Conservation (phyloP, 192 early-diverging fungal genomes). For the Funneliformis geosporum region DNA sequence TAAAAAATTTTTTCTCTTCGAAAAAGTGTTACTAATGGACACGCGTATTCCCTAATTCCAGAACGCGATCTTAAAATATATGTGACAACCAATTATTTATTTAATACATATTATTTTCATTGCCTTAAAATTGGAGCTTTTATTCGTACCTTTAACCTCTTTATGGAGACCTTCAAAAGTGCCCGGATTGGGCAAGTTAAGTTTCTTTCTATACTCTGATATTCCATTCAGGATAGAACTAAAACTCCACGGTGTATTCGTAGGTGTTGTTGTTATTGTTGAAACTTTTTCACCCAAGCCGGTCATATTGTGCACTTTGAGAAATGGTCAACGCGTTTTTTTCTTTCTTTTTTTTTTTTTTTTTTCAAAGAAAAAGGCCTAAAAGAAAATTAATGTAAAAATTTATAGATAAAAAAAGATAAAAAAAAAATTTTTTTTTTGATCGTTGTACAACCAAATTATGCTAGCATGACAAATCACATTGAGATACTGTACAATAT, state of each 20-base stretch:
- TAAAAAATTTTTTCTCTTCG: background rate
- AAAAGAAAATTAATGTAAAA: too few species aligned
- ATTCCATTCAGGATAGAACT: slow-evolving; percentile 17
- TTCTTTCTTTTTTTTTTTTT: background rate
- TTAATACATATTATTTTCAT: background rate
- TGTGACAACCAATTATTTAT: background rate
- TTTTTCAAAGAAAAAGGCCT: too few species aligned
- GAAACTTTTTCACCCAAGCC: slow-evolving; percentile 28
- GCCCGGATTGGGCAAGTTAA: slow-evolving; percentile 79
- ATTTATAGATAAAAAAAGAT: too few species aligned
- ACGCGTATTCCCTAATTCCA: slow-evolving; percentile 3
- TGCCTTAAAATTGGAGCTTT: background rate
- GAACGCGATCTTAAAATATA: background rate
- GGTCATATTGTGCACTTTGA: slow-evolving; percentile 13
- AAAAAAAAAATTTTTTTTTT: too few species aligned
- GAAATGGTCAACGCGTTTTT: slow-evolving; percentile 14
- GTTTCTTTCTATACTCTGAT: slow-evolving; percentile 41
- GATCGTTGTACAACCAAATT: too few species aligned
- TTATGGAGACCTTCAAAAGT: slow-evolving; percentile 79
- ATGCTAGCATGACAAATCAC: too few species aligned
- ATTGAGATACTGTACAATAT: too few species aligned
- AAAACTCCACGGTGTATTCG: slow-evolving; percentile 8
- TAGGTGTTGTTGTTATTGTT: background rate
- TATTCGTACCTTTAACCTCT: slow-evolving; percentile 71
- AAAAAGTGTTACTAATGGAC: background rate